A percentile compares a stretch with the other conserved stretches of the same genome.
Evolutionary conservation across 768 basidiomycete genomes (phyloP).

Genomic region (Podaxis sp.): DNA sequence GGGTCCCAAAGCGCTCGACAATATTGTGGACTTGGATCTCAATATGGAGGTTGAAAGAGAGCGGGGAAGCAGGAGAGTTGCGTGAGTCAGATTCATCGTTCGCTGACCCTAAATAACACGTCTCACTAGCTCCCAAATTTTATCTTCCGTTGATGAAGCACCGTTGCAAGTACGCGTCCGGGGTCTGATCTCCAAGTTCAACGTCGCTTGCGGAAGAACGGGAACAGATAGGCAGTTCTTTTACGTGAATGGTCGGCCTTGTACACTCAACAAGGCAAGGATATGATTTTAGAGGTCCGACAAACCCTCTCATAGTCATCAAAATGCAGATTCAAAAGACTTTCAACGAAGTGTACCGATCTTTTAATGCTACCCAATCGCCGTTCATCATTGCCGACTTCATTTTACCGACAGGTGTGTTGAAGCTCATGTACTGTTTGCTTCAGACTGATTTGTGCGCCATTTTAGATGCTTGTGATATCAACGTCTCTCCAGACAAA

Average conservation of each 20-base stretch:
- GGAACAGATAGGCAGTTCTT: constrained; percentile 89
- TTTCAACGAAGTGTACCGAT: constrained; percentile 90
- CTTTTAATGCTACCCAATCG: constrained; percentile 69
- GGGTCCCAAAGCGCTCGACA: constrained; percentile 79
- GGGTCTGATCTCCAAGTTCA: constrained; percentile 85
- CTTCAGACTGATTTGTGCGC: not conserved
- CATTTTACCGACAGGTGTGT: constrained; percentile 72
- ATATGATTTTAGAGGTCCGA: not conserved
- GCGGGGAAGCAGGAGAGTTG: constrained; percentile 31
- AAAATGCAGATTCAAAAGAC: constrained; percentile 74
- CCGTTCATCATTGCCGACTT: constrained; percentile 88
- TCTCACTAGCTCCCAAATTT: not conserved
- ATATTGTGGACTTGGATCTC: constrained; percentile 72
- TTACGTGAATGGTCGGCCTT: constrained; percentile 91
- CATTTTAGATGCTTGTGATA: constrained; percentile 70
- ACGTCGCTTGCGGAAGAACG: constrained; percentile 70
- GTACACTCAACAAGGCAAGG: constrained; percentile 68
- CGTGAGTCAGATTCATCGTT: constrained; percentile 18
- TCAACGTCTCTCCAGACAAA: constrained; percentile 97
- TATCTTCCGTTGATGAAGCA: constrained; percentile 21
- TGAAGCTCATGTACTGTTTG: not conserved
- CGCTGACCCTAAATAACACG: not conserved
- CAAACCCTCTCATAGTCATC: not conserved
- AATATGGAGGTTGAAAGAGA: constrained; percentile 70
- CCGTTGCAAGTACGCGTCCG: constrained; percentile 53